A percentile compares a stretch with the other conserved stretches of the same genome.
Evolutionary conservation across 257 asterid species (phyloP).

Genomic region (Capsicum pubescens): DNA sequence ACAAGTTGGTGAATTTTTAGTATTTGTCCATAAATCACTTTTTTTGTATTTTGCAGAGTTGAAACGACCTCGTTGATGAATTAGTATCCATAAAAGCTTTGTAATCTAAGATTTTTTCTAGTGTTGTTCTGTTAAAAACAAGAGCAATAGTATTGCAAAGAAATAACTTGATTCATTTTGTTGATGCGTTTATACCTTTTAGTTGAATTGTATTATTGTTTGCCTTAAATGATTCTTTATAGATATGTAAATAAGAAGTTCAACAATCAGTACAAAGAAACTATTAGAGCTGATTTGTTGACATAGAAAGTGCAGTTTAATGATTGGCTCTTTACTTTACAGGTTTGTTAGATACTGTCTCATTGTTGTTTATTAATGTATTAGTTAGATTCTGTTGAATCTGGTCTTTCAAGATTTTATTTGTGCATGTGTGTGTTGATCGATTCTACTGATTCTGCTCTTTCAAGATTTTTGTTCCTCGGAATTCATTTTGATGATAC

Average conservation of each 20-base stretch:
- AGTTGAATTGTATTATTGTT: conserved; percentile 32
- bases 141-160: not conserved
- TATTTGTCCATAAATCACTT: not conserved
- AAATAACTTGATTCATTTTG: conserved; percentile 13
- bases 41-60: conserved; percentile 73
- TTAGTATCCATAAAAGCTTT: conserved; percentile 73
- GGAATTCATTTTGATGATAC: no score
- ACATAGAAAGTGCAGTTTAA: conserved; percentile 97
- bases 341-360: conserved; percentile 52
- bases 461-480: no score
- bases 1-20: not conserved
- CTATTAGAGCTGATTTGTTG: conserved; percentile 98
- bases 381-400: no score
- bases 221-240: conserved; percentile 55
- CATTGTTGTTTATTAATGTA: not conserved
- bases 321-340: conserved; percentile 91
- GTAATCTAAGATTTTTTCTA: not conserved
- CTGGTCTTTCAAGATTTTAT: no score
- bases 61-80: conserved; percentile 99
- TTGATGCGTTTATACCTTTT: conserved; percentile 22
- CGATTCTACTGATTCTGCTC: no score
- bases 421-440: no score
- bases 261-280: conserved; percentile 97
- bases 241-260: conserved; percentile 98
- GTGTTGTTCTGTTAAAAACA: not conserved